Base-by-base conservation (phyloP, 768 basidiomycete genomes). In the Lentinula aciculospora region DNA sequence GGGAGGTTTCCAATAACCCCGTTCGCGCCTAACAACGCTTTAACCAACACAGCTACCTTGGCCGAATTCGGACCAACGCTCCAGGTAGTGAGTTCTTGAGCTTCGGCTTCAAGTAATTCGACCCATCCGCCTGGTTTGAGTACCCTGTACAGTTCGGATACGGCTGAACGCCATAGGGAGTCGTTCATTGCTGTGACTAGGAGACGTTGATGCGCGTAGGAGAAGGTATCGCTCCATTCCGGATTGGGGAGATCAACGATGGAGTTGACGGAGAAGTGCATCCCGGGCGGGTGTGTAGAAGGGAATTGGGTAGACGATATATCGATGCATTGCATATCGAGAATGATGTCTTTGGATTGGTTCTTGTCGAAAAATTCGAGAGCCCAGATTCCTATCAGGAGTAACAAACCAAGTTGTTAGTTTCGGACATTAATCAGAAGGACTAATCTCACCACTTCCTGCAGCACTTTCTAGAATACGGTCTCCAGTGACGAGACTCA, bases 171-270 rank as follows among this genome's bases (percentile, higher is more conserved):
- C 66, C 66, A 67, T 9, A 64, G 61, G 8, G 57, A 40, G 25
- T 58, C 58, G 25, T 57, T 56, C 15, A 67, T 57, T 49, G 42
- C 63, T 59, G 19, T 40, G 54, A 65, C 55, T 34, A 67, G 49
- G 23, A 67, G 57, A 21, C 66, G 64, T 46, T 67, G 62, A 51
- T 67, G 60, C 15, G 64, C 61, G 27, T 62, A 61, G 4, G 49
- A 53, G 48, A 67, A 67, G 2, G 48, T 47, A 29, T 59, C 53
- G 17, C n/a, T 54, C 66, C 66, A 67, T 44, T 60, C 58, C 15
- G 32, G 32, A 34, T 21, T 27, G 12, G 63, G 62, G 7, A 65
- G 57, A 17, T 59, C 55, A 4, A 54, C 57, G 13, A 63, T 56
- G 17, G 64, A 63, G n/a, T 28, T 19, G 36, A 58, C 53, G 10